Evolutionary conservation across 179 eudicot species (phyloP).

Genomic region (Carnegiea gigantea): DNA sequence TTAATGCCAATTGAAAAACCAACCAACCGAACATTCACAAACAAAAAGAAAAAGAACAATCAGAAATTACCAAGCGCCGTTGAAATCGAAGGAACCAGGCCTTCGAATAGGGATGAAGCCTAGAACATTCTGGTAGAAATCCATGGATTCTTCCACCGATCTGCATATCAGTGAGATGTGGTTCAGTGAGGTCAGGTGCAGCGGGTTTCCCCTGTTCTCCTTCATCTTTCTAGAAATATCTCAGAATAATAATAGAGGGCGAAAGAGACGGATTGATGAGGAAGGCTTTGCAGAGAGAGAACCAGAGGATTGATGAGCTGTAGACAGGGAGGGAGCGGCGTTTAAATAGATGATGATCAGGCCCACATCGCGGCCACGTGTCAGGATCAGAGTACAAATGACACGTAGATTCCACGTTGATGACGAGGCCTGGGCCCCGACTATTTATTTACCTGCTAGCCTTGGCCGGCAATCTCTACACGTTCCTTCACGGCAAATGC

Average conservation of each 20-base stretch:
- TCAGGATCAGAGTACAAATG: not conserved
- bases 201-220: conserved; percentile 59
- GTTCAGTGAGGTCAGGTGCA: conserved; percentile 67
- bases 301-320: not conserved
- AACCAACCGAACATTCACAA: not conserved
- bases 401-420: conserved; percentile 31
- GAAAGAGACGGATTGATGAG: not conserved
- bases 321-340: not conserved
- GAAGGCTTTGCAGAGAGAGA: not conserved
- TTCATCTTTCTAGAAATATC: conserved; percentile 44
- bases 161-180: conserved; percentile 76
- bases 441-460: too few species aligned
- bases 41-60: not conserved
- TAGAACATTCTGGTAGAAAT: conserved; percentile 75
- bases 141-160: conserved; percentile 72
- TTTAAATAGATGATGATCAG: not conserved
- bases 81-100: conserved; percentile 76
- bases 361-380: not conserved
- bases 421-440: not conserved
- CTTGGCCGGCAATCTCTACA: not conserved
- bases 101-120: conserved; percentile 74
- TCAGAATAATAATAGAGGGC: not conserved
- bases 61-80: conserved; percentile 80
- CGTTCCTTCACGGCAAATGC: not conserved
- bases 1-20: not conserved